phyloP scores from a whole-genome alignment of 2,329 filamentous ascomycete species.

The Reticulascus tulasneorum region DNA sequence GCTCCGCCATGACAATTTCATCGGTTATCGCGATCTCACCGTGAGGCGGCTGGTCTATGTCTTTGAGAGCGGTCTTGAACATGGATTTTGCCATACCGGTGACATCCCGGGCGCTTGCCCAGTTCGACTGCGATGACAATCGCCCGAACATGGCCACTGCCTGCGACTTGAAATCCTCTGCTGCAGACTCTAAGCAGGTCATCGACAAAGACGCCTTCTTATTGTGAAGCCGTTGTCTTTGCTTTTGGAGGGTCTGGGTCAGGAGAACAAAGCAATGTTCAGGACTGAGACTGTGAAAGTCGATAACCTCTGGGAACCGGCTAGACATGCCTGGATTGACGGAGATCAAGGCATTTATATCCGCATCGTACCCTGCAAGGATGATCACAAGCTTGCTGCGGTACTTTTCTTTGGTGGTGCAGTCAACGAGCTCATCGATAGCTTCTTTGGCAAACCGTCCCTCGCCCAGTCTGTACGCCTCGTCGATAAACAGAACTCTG shows the following conservation, averaged over 20 bases:
- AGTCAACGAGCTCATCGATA: conserved; percentile 50
- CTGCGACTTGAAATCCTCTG: conserved; percentile 11
- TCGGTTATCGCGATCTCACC: conserved; percentile 16
- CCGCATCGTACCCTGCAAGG: conserved; percentile 62
- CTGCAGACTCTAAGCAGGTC: conserved; percentile 16
- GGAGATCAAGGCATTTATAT: conserved; percentile 60
- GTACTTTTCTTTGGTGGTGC: conserved; percentile 52
- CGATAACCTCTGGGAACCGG: conserved; percentile 59
- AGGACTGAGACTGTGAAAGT: conserved; percentile 46
- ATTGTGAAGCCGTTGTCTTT: conserved; percentile 24
- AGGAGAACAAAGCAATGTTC: conserved; percentile 43
- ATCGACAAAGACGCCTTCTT: conserved; percentile 17
- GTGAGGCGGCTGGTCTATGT: not conserved
- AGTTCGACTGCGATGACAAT: conserved; percentile 42
- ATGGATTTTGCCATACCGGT: conserved; percentile 48
- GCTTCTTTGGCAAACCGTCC: conserved; percentile 55
- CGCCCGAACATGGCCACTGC: conserved; percentile 30
- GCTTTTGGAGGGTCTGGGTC: conserved; percentile 19
- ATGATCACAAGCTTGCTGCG: conserved; percentile 60
- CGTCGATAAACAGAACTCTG: conserved; percentile 66
- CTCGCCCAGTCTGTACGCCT: conserved; percentile 62
- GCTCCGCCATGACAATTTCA: conserved; percentile 4
- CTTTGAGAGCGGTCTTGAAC: conserved; percentile 35
- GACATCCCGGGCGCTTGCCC: conserved; percentile 64
- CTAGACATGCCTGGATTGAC: conserved; percentile 61